Evolutionary conservation across 1,284 basidiomycete species (phyloP).

Genomic region (Microbotryum violaceum): DNA sequence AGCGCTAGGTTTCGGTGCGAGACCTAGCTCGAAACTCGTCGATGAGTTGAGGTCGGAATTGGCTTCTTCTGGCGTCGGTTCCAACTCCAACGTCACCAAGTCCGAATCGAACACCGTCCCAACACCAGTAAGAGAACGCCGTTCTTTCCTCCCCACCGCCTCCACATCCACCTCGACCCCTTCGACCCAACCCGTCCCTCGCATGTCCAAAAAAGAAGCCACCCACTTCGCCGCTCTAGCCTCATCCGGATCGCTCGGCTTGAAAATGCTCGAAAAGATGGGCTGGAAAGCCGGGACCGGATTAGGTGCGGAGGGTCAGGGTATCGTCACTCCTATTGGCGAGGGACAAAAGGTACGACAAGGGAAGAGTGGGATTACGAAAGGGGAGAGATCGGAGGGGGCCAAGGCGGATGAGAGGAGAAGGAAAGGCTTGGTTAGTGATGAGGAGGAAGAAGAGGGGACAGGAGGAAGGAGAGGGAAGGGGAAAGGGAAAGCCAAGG

Average conservation of each 20-base stretch:
- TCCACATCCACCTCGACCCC: not conserved
- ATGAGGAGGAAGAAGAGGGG: not conserved
- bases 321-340: constrained; percentile 81
- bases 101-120: not conserved
- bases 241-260: constrained; percentile 58
- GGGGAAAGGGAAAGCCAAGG: constrained; percentile 40
- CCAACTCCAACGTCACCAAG: not conserved
- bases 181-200: constrained; percentile 38
- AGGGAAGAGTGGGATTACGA: constrained; percentile 20
- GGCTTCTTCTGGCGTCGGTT: not conserved
- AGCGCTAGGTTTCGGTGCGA: constrained; percentile 6
- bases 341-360: constrained; percentile 33
- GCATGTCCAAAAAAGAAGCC: constrained; percentile 58
- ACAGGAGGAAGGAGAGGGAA: not conserved
- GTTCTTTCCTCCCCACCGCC: constrained; percentile 25
- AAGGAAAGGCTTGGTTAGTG: constrained; percentile 45
- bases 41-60: constrained; percentile 10
- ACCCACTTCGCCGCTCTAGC: constrained; percentile 71
- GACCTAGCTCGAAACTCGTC: not conserved
- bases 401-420: constrained; percentile 36
- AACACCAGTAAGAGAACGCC: constrained; percentile 11
- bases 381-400: constrained; percentile 21
- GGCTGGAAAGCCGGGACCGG: constrained; percentile 85
- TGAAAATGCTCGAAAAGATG: constrained; percentile 84
- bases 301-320: constrained; percentile 67